These are phyloP conservation scores for Solanum hybrid DNA, from an alignment of 305 asterid genomes.

Conservation along the genomic window DNA sequence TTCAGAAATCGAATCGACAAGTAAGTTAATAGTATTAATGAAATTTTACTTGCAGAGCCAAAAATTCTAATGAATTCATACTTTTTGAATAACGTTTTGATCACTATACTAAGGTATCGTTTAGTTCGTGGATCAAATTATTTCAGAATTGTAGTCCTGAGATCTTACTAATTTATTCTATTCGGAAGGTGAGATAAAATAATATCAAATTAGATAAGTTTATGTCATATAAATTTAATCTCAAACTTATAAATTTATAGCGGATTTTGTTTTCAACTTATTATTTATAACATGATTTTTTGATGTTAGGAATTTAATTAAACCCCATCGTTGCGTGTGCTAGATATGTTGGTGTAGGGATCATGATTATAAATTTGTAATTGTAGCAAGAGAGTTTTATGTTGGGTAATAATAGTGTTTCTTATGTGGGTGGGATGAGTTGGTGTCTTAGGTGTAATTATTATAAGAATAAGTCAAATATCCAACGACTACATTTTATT, in stretches of 20 bases:
- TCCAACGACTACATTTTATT: neutral
- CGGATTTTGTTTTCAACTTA: neutral
- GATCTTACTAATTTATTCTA: no score
- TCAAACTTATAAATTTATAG: no score
- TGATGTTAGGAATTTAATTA: neutral
- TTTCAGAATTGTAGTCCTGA: neutral
- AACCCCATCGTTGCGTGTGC: neutral
- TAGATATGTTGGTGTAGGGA: neutral
- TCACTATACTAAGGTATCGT: neutral
- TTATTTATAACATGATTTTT: neutral
- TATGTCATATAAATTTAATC: no score
- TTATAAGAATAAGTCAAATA: neutral
- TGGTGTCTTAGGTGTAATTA: neutral
- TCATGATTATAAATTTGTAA: neutral
- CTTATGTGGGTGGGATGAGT: neutral
- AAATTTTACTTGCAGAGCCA: neutral
- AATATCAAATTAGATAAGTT: neutral
- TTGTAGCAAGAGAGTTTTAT: neutral
- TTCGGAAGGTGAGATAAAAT: neutral
- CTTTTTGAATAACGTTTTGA: neutral
- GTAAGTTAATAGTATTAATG: conserved; percentile 27
- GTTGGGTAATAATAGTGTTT: neutral
- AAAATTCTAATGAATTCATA: neutral
- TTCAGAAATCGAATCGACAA: conserved; percentile 67
- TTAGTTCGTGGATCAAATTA: neutral